A percentile compares a stretch with the other conserved stretches of the same genome.
Conservation (phyloP, 2,329 filamentous ascomycete species). For the Phialophora expanda region DNA sequence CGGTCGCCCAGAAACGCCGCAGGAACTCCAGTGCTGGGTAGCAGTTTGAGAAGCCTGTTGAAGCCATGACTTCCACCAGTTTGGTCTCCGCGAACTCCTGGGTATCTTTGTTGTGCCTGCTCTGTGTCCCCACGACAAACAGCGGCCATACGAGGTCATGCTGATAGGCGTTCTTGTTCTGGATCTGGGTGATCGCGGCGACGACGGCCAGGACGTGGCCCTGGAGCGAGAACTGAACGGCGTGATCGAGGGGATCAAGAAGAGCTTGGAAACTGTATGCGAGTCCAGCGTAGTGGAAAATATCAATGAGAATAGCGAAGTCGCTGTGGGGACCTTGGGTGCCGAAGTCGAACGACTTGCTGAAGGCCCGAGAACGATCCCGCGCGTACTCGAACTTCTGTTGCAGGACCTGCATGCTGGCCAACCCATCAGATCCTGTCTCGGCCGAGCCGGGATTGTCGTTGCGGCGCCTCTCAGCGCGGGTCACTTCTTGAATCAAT, state of each 20-base stretch:
- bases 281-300: slow-evolving; percentile 41
- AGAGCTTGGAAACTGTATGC: slow-evolving; percentile 41
- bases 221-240: slow-evolving; percentile 23
- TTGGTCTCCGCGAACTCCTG: slow-evolving; percentile 25
- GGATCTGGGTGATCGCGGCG: slow-evolving; percentile 19
- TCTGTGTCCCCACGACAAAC: slow-evolving; percentile 41
- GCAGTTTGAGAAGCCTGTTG: slow-evolving; percentile 31
- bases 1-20: slow-evolving; percentile 33
- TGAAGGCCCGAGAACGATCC: slow-evolving; percentile 29
- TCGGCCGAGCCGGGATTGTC: background rate
- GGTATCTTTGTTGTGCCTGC: slow-evolving; percentile 21
- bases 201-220: slow-evolving; percentile 16
- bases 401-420: slow-evolving; percentile 18
- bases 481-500: slow-evolving; percentile 40
- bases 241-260: slow-evolving; percentile 20
- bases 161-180: slow-evolving; percentile 31
- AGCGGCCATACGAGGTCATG: slow-evolving; percentile 43
- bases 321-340: slow-evolving; percentile 27
- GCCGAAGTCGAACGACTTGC: slow-evolving; percentile 35
- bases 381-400: slow-evolving; percentile 33
- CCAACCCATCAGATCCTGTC: background rate
- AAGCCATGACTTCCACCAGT: slow-evolving; percentile 27
- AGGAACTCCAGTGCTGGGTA: slow-evolving; percentile 35
- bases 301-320: slow-evolving; percentile 38
- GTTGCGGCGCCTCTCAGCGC: slow-evolving; percentile 34